Evolutionary conservation across 768 basidiomycete genomes (phyloP).

Genomic region (Crucibulum laeve): DNA sequence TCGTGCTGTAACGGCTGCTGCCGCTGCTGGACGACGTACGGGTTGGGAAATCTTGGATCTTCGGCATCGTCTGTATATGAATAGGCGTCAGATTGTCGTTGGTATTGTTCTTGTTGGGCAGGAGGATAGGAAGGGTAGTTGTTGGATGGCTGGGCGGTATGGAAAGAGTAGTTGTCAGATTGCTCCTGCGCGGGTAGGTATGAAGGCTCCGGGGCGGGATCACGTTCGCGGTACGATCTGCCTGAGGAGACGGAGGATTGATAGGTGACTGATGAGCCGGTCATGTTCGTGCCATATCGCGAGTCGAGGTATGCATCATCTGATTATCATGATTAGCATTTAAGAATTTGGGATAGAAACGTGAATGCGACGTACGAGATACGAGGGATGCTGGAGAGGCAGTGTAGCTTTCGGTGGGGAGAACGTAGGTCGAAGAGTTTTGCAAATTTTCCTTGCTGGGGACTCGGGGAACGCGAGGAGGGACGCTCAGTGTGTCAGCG

Average conservation of each 20-base stretch:
- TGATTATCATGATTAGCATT: too few relatives aligned
- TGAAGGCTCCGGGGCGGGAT: too few relatives aligned
- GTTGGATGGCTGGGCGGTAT: conserved; percentile 7
- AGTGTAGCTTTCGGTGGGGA: not conserved
- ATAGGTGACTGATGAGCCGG: too few relatives aligned
- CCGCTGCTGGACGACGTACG: not conserved
- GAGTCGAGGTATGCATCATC: not conserved
- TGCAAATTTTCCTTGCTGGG: conserved; percentile 1
- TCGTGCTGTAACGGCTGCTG: conserved; percentile 3
- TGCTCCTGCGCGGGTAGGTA: too few relatives aligned
- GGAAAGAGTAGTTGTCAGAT: too few relatives aligned
- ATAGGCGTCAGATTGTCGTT: not conserved
- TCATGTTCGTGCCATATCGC: not conserved
- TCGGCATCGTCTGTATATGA: not conserved
- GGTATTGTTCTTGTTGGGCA: too few relatives aligned
- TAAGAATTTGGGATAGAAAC: too few relatives aligned
- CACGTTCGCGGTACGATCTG: too few relatives aligned
- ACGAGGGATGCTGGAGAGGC: not conserved
- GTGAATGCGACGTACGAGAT: not conserved
- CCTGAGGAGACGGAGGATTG: too few relatives aligned
- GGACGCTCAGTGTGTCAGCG: not conserved
- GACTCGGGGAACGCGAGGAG: not conserved
- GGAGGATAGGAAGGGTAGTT: conserved; percentile 5
- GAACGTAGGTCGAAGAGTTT: not conserved
- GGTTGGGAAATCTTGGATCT: not conserved